Conservation (phyloP, 805 yeast species). For the Candida montana region DNA sequence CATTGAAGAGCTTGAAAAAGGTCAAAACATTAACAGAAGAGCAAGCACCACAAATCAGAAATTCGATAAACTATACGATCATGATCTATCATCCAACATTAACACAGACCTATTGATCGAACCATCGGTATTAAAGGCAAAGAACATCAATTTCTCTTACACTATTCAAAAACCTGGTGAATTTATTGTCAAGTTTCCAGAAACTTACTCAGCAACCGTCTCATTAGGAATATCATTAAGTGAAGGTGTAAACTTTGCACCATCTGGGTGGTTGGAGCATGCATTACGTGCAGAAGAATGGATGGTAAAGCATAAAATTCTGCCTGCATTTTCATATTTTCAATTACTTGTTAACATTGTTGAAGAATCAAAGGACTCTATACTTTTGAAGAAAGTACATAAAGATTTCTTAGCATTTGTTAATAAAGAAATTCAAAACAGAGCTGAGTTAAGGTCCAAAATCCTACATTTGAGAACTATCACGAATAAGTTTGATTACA, state of each 20-base stretch:
- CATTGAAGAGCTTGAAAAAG: constrained; percentile 15
- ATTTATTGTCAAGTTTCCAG: constrained; percentile 52
- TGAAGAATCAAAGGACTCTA: constrained; percentile 33
- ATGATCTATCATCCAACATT: constrained; percentile 14
- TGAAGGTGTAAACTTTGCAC: constrained; percentile 55
- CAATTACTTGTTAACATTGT: constrained; percentile 44
- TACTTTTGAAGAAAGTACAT: constrained; percentile 29
- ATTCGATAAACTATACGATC: constrained; percentile 19
- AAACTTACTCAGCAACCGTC: constrained; percentile 43
- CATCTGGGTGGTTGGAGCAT: constrained; percentile 45
- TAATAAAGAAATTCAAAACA: constrained; percentile 37
- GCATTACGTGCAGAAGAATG: constrained; percentile 47
- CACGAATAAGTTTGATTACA: constrained; percentile 33
- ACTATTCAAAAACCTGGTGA: constrained; percentile 60
- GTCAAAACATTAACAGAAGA: constrained; percentile 14
- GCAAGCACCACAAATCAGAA: constrained; percentile 10
- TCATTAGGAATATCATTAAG: constrained; percentile 53
- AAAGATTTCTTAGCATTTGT: constrained; percentile 31
- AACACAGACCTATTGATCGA: constrained; percentile 45
- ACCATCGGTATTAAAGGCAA: constrained; percentile 40
- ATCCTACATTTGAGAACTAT: constrained; percentile 31
- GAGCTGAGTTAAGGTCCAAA: constrained; percentile 33
- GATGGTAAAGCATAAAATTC: constrained; percentile 40
- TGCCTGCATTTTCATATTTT: constrained; percentile 50
- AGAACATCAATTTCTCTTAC: constrained; percentile 44